phyloP scores from a whole-genome alignment of 352 stramenopile species.

The Pythium utonaiense region DNA sequence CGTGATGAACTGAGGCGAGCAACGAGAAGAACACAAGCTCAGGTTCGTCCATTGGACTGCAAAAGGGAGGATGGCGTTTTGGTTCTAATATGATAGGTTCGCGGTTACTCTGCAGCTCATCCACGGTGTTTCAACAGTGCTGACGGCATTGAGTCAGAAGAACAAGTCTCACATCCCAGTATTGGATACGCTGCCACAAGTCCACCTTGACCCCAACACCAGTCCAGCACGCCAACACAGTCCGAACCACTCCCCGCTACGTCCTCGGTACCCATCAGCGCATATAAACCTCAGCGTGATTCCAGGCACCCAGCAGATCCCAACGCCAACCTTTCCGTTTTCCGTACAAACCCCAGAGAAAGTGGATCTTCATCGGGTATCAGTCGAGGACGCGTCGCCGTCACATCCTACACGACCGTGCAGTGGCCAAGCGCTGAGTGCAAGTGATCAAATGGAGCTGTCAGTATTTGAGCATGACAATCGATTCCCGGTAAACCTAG shows the following conservation, averaged over 20 bases:
- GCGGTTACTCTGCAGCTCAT: conserved; percentile 53
- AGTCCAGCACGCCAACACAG: conserved; percentile 25
- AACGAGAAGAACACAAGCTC: conserved; percentile 32
- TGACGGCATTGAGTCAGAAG: conserved; percentile 43
- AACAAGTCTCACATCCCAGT: conserved; percentile 18
- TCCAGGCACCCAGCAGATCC: conserved; percentile 52
- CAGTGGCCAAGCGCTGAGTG: neutral
- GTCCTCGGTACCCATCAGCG: conserved; percentile 37
- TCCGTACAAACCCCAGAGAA: neutral
- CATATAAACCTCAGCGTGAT: conserved; percentile 53
- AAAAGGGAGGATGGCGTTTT: too few species aligned
- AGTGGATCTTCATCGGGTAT: neutral
- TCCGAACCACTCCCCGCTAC: conserved; percentile 21
- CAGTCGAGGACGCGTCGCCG: neutral
- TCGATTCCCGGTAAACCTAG: conserved; percentile 36
- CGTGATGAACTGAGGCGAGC: conserved; percentile 30
- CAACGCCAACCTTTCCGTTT: conserved; percentile 37
- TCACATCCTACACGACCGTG: neutral
- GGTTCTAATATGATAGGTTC: too few species aligned
- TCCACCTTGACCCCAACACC: conserved; percentile 5
- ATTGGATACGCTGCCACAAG: conserved; percentile 13
- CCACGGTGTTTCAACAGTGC: conserved; percentile 42
- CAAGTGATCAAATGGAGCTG: conserved; percentile 1
- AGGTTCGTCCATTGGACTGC: conserved; percentile 23
- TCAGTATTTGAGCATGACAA: conserved; percentile 30